Evolutionary conservation across 306 rosid species (phyloP), one percentile per base, ranked within the genome.

Genomic region (Gillenia trifoliata): DNA sequence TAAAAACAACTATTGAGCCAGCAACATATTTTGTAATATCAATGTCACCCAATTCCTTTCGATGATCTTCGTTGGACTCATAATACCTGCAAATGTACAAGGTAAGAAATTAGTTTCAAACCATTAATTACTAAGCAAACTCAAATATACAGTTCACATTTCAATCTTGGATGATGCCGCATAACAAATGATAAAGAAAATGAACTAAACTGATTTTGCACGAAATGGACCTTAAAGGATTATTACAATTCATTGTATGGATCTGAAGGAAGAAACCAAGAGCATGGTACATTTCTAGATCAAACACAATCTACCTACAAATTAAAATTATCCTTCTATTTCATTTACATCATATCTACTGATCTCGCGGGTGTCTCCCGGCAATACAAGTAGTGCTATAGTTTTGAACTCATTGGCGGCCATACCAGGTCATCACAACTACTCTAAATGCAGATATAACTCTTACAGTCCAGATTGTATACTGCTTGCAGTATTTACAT

Each of bases 1-100:
- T 78, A 76, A 90, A 92, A 70, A 90, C 99, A 85, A 92, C 97
- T 79, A 94, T 90, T 68, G 91, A 85, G 85, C 96, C 92, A 41
- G 99, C 96, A 59, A 94, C 91, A 79, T 92, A 94, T 85, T 94
- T 94, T 75, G 85, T 89, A 65, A 90, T 90, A 77, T 92, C 95
- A 87, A 94, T 85, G 78, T 84, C 93, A 71, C 99, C 97, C 85
- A 94, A 81, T 74, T 94, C 99, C 85, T 87, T 94, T 86, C 33
- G 61, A 88, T 86, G 96, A 87, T 87, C 96, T 64, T 90, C 89
- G 81, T 92, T 88, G 83, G 52, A 47, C 52, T 86, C 95, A 86
- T 94, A 94, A 85, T 94, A 94, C 96, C 99, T 94, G 96, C 78
- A 82, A 86, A 79, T 74, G 77, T 84, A 84, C 80, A 82, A 81